Conservation (phyloP, 1,139 yeast species). For the Hansenula anomala region DNA sequence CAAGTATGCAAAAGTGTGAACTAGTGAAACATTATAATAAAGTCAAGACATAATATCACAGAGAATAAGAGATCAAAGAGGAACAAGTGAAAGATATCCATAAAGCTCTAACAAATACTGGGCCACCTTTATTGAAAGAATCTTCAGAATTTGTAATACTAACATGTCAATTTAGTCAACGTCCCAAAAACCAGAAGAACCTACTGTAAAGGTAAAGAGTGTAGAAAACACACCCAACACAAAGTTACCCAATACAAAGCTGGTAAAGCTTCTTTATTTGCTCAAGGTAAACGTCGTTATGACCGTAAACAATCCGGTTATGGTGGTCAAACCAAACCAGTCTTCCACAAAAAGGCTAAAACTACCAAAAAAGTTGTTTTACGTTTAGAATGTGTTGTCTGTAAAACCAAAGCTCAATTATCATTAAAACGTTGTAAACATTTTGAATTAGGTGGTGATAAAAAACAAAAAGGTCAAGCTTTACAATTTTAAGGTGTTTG, state of each 20-base stretch:
- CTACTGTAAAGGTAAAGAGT: constrained; percentile 98
- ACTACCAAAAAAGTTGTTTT: constrained; percentile 99
- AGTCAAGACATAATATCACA: no score
- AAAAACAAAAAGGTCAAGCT: constrained; percentile 99
- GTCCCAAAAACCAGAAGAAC: constrained; percentile 99
- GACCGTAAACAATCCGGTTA: constrained; percentile 99
- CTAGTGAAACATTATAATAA: no score
- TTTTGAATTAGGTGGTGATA: constrained; percentile 99
- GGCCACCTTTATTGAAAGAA: no score
- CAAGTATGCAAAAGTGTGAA: no score
- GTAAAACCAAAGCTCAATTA: constrained; percentile 99
- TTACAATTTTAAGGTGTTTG: constrained; percentile 69
- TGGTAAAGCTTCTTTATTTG: constrained; percentile 98
- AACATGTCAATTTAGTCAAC: constrained; percentile 62
- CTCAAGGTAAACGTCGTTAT: constrained; percentile 99
- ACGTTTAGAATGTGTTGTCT: constrained; percentile 97
- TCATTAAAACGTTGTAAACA: constrained; percentile 99
- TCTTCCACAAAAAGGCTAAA: constrained; percentile 99
- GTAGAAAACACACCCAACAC: constrained; percentile 99
- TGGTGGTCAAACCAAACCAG: constrained; percentile 99
- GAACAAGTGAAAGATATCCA: no score
- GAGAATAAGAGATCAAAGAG: no score
- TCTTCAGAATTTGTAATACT: no score
- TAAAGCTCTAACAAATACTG: no score
- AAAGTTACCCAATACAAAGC: constrained; percentile 99